Evolutionary conservation across 257 asterid species (phyloP).

Genomic region (Pogostemon cablin): DNA sequence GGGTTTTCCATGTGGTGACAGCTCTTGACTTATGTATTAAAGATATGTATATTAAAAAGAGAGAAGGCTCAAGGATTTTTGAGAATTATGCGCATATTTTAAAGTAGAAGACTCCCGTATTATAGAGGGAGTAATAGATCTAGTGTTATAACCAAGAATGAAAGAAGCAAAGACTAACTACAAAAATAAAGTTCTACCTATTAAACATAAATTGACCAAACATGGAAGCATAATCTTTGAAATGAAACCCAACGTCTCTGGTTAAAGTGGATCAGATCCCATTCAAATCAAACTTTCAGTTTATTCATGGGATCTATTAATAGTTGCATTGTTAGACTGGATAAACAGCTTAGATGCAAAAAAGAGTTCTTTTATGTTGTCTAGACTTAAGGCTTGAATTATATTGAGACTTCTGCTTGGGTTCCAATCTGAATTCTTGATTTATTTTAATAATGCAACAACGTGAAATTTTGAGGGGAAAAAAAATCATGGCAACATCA

Average conservation of each 20-base stretch:
- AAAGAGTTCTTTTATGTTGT: background rate
- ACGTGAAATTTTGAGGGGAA: background rate
- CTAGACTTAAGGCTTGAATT: conserved; percentile 11
- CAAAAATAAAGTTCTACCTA: no score
- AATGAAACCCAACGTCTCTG: background rate
- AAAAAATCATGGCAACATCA: background rate
- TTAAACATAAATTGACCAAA: no score
- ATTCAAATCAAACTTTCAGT: background rate
- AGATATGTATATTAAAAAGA: no score
- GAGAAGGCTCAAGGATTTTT: no score
- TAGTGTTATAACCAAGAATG: no score
- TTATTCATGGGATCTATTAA: background rate
- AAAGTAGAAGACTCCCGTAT: no score
- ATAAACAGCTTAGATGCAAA: background rate
- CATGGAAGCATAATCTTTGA: no score
- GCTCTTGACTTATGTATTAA: no score
- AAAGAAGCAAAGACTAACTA: no score
- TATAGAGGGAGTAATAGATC: no score
- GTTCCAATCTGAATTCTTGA: conserved; percentile 1
- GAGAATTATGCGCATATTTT: no score
- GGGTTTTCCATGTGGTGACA: no score
- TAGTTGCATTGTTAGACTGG: conserved; percentile 8
- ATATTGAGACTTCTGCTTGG: background rate
- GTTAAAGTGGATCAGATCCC: conserved; percentile 1
- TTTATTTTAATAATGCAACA: background rate